Evolutionary conservation across 1,284 basidiomycete species (phyloP).

Genomic region (Rhodotorula mucilaginosa): DNA sequence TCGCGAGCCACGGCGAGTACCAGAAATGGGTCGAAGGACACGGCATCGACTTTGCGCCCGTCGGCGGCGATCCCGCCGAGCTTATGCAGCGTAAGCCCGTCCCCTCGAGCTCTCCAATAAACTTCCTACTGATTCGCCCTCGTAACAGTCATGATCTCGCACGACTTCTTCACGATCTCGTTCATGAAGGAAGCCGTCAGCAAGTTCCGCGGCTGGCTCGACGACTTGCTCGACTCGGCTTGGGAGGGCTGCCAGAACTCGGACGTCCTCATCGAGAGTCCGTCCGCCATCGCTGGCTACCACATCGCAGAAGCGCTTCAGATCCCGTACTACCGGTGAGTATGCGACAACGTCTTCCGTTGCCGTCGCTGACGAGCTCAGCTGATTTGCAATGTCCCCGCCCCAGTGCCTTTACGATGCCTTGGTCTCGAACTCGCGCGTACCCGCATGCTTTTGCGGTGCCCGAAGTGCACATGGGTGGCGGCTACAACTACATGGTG

Average conservation of each 20-base stretch:
- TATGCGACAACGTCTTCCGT: background rate
- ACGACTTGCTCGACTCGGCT: constrained; percentile 86
- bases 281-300: constrained; percentile 97
- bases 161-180: constrained; percentile 91
- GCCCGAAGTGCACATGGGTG: constrained; percentile 90
- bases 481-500: constrained; percentile 96
- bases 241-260: constrained; percentile 95
- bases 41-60: constrained; percentile 86
- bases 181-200: constrained; percentile 86
- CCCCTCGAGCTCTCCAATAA: constrained; percentile 57
- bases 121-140: background rate
- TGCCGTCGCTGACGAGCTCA: background rate
- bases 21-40: constrained; percentile 86
- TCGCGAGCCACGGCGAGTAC: constrained; percentile 92
- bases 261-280: constrained; percentile 89
- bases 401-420: constrained; percentile 68
- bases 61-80: constrained; percentile 96
- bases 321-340: constrained; percentile 89
- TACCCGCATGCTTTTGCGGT: constrained; percentile 98
- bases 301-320: constrained; percentile 91
- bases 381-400: background rate
- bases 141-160: constrained; percentile 75
- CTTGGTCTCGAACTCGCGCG: constrained; percentile 65
- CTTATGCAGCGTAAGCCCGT: constrained; percentile 55
- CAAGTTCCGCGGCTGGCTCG: constrained; percentile 87